phyloP scores from a whole-genome alignment of 2,329 filamentous ascomycete species.

The Periconia sp. region DNA sequence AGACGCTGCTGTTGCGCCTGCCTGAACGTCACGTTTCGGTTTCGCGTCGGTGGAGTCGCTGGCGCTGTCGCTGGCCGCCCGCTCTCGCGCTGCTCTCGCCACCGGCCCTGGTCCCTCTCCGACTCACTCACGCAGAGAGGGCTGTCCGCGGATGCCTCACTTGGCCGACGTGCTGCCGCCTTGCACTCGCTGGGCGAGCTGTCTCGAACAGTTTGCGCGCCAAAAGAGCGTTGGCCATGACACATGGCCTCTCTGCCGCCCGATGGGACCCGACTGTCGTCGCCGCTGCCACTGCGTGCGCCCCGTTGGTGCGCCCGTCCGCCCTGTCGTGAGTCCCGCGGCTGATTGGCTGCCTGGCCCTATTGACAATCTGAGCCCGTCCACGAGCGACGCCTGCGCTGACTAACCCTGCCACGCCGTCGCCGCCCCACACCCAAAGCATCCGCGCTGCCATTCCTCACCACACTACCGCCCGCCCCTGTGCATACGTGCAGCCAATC shows the following conservation, averaged over 20 bases:
- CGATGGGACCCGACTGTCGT: constrained; percentile 8
- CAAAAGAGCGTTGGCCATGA: constrained; percentile 35
- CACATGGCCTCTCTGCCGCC: constrained; percentile 31
- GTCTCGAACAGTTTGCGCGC: constrained; percentile 24
- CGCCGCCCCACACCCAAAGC: too few species aligned
- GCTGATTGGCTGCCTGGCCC: constrained; percentile 31
- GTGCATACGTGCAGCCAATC: too few species aligned
- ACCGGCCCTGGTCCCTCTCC: background rate
- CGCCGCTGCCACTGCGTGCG: constrained; percentile 22
- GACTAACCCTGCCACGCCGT: too few species aligned
- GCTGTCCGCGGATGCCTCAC: background rate
- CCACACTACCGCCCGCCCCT: too few species aligned
- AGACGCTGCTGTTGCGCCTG: background rate
- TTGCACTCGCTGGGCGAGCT: constrained; percentile 28
- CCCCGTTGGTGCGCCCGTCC: background rate
- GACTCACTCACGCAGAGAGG: background rate
- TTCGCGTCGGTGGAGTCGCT: constrained; percentile 36
- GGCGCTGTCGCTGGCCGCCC: constrained; percentile 2
- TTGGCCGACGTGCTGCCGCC: constrained; percentile 7
- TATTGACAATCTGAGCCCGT: constrained; percentile 25
- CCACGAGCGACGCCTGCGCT: constrained; percentile 9
- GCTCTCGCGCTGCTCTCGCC: background rate
- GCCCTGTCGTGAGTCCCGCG: constrained; percentile 19
- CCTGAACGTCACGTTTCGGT: constrained; percentile 37
- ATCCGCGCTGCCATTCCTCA: too few species aligned